Conservation (phyloP, 2,329 filamentous ascomycete species). For the Emmonsiellopsis sp. region DNA sequence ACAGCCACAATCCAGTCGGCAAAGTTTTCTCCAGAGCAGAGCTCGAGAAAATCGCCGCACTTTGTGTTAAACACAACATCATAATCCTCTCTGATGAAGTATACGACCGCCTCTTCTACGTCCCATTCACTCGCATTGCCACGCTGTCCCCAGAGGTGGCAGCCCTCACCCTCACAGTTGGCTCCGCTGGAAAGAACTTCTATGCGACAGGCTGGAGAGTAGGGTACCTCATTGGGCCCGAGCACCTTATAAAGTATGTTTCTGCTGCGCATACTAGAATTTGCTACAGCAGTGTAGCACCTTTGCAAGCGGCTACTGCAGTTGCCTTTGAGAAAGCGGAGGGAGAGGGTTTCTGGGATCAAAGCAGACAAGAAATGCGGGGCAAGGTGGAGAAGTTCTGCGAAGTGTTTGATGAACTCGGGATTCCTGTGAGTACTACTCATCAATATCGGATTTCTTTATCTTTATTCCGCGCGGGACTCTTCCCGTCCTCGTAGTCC, state of each 20-base stretch:
- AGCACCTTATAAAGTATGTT: conserved; percentile 83
- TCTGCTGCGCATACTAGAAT: conserved; percentile 90
- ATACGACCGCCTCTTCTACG: conserved; percentile 91
- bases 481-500: not conserved
- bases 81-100: conserved; percentile 90
- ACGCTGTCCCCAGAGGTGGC: conserved; percentile 87
- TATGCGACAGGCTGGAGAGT: conserved; percentile 97
- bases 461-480: not conserved
- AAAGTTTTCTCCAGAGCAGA: conserved; percentile 87
- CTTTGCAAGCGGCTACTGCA: conserved; percentile 86
- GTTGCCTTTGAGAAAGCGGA: conserved; percentile 92
- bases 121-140: conserved; percentile 85
- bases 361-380: conserved; percentile 78
- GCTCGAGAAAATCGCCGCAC: conserved; percentile 70
- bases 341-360: conserved; percentile 74
- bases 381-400: conserved; percentile 82
- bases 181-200: conserved; percentile 95
- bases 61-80: conserved; percentile 87
- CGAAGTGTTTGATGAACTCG: conserved; percentile 65
- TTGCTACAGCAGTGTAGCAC: conserved; percentile 88
- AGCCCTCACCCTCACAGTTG: conserved; percentile 80
- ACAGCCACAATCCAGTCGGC: conserved; percentile 79
- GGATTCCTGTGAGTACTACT: conserved; percentile 46
- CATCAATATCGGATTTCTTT: not conserved
- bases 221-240: conserved; percentile 84